Base-by-base conservation (phyloP, 2,329 filamentous ascomycete species). In the Leptosphaerulina australis region DNA sequence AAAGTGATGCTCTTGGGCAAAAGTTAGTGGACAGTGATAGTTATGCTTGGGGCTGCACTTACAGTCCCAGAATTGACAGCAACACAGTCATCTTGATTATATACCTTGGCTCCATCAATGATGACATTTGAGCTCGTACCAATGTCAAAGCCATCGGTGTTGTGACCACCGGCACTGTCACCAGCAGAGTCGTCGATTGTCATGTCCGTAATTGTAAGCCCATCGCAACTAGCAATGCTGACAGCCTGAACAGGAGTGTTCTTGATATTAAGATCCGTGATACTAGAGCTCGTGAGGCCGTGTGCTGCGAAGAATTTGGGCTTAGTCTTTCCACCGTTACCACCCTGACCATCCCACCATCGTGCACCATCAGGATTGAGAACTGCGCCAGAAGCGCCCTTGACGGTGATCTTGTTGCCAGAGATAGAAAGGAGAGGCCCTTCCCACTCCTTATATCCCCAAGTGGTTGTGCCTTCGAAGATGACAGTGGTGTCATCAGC, bases 401-500 rank as follows among this genome's bases (percentile, higher is more conserved):
- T 81, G 58, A 87, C 83, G 53, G 79, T 81, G 60, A 87, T 82
- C 55, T 84, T 64, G 28, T 56, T 69, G 21, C 86, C 86, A 1
- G 79, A 79, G 53, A 88, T 76, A 28, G 77, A 77, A 56, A 88
- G 77, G 3, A 88, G 75, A 31, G 85, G 85, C 0, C 86, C 86
- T 0, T 68, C 68, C 85, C 85, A 88, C 60, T 86, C 81, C 51
- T 82, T 74, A 71, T 87, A 88, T 14, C 78, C 85, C 63, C 85
- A 88, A 39, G 81, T 83, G 8, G 85, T 88, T 14, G 77, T 82
- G 25, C 86, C 86, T 47, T 82, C 68, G 69, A 88, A 88, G 60
- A 81, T 81, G 53, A 87, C 77, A 48, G 69, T 77, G 12, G 82
- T 83, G 53, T 76, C 79, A 15, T 72, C 65, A 0, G 74, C 75